Conservation (phyloP, 805 yeast genomes). For the Spathaspora arborariae region DNA sequence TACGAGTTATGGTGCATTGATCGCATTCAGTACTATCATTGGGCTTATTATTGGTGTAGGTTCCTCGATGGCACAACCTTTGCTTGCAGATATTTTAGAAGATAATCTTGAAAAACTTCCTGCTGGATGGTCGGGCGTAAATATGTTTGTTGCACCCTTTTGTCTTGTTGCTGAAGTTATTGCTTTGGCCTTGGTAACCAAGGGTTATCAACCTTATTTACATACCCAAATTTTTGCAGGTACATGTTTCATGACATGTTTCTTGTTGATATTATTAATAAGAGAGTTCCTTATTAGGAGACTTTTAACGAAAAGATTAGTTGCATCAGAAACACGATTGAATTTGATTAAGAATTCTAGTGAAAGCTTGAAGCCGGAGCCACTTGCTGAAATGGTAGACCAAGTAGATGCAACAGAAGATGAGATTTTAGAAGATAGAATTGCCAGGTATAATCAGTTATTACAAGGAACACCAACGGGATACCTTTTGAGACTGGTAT, state of each 20-base stretch:
- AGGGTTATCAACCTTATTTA: slow-evolving; percentile 41
- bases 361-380: slow-evolving; percentile 10
- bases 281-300: slow-evolving; percentile 51
- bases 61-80: slow-evolving; percentile 20
- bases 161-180: slow-evolving; percentile 51
- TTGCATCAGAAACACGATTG: slow-evolving; percentile 2
- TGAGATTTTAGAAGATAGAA: slow-evolving; percentile 14
- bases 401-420: slow-evolving; percentile 9
- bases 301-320: slow-evolving; percentile 22
- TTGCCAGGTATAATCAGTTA: slow-evolving; percentile 15
- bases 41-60: slow-evolving; percentile 33
- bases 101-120: slow-evolving; percentile 21
- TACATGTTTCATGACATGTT: slow-evolving; percentile 39
- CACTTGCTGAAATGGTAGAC: slow-evolving; percentile 2
- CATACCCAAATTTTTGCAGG: slow-evolving; percentile 64
- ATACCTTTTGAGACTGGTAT: slow-evolving; percentile 15
- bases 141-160: slow-evolving; percentile 27
- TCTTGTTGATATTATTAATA: slow-evolving; percentile 41
- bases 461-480: slow-evolving; percentile 5
- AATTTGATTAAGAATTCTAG: slow-evolving; percentile 1
- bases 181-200: slow-evolving; percentile 43
- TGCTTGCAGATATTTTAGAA: slow-evolving; percentile 22
- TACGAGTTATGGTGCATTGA: slow-evolving; percentile 24
- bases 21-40: slow-evolving; percentile 25
- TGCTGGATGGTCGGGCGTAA: slow-evolving; percentile 39